phyloP scores from a whole-genome alignment of 495 filamentous ascomycete species.

The Astrothelium subdiscretum region DNA sequence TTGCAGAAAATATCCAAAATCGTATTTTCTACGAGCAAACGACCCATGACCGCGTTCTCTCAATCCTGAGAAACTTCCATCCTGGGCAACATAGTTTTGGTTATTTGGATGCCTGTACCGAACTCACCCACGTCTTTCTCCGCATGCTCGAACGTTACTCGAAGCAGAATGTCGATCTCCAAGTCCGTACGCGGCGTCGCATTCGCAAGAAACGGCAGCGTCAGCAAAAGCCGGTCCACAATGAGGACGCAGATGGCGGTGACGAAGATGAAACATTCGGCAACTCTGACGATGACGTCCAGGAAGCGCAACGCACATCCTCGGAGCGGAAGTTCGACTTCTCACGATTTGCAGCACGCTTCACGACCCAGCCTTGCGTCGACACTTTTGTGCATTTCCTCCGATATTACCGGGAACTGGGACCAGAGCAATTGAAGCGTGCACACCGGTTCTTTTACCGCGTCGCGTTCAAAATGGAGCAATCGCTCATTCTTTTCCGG shows the following conservation, averaged over 20 bases:
- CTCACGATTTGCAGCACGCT: slow-evolving; percentile 64
- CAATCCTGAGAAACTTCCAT: slow-evolving; percentile 68
- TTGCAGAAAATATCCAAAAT: slow-evolving; percentile 93
- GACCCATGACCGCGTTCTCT: slow-evolving; percentile 75
- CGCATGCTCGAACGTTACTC: slow-evolving; percentile 88
- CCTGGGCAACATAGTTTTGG: slow-evolving; percentile 60
- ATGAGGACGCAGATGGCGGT: slow-evolving; percentile 43
- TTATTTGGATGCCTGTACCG: slow-evolving; percentile 84
- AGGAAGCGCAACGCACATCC: slow-evolving; percentile 49
- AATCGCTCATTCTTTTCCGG: slow-evolving; percentile 77
- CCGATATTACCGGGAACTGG: slow-evolving; percentile 71
- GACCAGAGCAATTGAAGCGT: slow-evolving; percentile 72
- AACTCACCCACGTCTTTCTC: slow-evolving; percentile 82
- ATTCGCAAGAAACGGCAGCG: slow-evolving; percentile 51
- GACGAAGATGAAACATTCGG: slow-evolving; percentile 54
- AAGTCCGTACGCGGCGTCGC: slow-evolving; percentile 68
- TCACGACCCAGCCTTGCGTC: slow-evolving; percentile 71
- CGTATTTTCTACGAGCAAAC: slow-evolving; percentile 97
- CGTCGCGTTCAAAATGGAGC: slow-evolving; percentile 85
- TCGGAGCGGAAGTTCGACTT: slow-evolving; percentile 94
- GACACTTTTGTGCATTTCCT: slow-evolving; percentile 80
- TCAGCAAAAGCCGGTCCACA: slow-evolving; percentile 19
- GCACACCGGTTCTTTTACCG: slow-evolving; percentile 93
- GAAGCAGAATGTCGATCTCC: slow-evolving; percentile 86
- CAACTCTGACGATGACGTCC: background rate